Evolutionary conservation across 2,329 filamentous ascomycete species (phyloP).

Genomic region (Sporothrix luriei): DNA sequence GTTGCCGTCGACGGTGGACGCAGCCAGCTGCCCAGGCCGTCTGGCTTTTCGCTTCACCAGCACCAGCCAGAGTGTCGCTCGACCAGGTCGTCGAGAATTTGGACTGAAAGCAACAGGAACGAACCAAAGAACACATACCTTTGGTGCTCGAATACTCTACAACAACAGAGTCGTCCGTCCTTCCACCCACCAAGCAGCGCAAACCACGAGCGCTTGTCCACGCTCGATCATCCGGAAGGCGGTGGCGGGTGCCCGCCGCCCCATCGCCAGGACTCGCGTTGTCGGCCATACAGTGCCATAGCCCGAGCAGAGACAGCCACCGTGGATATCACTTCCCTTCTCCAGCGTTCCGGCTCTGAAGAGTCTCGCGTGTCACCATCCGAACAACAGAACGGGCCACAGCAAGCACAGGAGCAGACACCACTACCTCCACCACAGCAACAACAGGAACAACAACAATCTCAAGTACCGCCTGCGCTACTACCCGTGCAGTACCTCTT

Average conservation of each 20-base stretch:
- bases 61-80: slow-evolving; percentile 9
- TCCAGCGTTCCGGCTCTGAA: slow-evolving; percentile 75
- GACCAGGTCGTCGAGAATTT: slow-evolving; percentile 7
- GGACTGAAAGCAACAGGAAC: slow-evolving; percentile 10
- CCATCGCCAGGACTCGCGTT: neutral
- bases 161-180: neutral
- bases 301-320: slow-evolving; percentile 59
- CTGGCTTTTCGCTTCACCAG: slow-evolving; percentile 10
- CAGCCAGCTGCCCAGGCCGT: slow-evolving; percentile 16
- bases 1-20: slow-evolving; percentile 31
- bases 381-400: neutral
- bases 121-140: neutral
- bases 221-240: slow-evolving; percentile 7
- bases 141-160: neutral
- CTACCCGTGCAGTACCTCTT: neutral
- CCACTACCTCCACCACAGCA: neutral
- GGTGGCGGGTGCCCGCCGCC: slow-evolving; percentile 27
- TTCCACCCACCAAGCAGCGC: neutral
- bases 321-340: slow-evolving; percentile 93
- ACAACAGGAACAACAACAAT: neutral
- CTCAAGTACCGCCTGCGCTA: slow-evolving; percentile 6
- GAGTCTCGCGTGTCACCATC: slow-evolving; percentile 58
- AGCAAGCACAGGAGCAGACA: neutral
- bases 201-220: neutral
- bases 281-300: slow-evolving; percentile 42